Conservation (phyloP, 345 rosid genomes). For the Raphanus sativus region DNA sequence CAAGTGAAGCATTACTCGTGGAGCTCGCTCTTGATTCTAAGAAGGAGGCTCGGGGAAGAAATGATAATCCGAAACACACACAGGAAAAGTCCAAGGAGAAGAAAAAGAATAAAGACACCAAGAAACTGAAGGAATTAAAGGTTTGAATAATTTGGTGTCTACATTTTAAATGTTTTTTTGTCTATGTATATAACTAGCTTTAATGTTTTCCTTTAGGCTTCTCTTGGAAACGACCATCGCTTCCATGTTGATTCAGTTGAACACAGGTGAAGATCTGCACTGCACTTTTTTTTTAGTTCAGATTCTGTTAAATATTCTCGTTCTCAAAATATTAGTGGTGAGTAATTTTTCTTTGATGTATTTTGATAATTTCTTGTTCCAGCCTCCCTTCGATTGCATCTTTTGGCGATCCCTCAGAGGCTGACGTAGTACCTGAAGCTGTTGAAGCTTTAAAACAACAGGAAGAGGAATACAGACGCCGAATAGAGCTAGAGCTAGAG, state of each 20-base stretch:
- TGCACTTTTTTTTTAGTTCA: background rate
- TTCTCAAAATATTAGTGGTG: background rate
- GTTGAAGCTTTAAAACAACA: conserved; percentile 51
- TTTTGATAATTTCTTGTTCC: conserved; percentile 33
- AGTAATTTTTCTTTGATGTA: conserved; percentile 18
- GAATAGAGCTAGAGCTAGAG: conserved; percentile 83
- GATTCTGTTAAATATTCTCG: conserved; percentile 8
- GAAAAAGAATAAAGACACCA: conserved; percentile 71
- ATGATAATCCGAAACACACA: conserved; percentile 53
- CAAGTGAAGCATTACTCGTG: conserved; percentile 88
- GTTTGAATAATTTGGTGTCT: conserved; percentile 40
- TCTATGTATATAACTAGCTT: conserved; percentile 9
- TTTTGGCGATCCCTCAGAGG: conserved; percentile 55
- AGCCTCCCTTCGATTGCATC: conserved; percentile 62
- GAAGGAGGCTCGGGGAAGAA: conserved; percentile 63
- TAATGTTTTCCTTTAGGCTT: conserved; percentile 47
- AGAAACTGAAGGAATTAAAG: conserved; percentile 77
- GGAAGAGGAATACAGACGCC: conserved; percentile 75
- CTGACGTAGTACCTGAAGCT: conserved; percentile 41
- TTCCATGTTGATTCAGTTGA: conserved; percentile 50
- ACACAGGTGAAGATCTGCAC: conserved; percentile 46
- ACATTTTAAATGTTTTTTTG: background rate
- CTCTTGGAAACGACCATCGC: conserved; percentile 47
- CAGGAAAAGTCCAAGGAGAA: conserved; percentile 83
- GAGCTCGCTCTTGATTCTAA: conserved; percentile 93